phyloP scores from a whole-genome alignment of 2,329 filamentous ascomycete genomes.

The Ophiostoma piceae region DNA sequence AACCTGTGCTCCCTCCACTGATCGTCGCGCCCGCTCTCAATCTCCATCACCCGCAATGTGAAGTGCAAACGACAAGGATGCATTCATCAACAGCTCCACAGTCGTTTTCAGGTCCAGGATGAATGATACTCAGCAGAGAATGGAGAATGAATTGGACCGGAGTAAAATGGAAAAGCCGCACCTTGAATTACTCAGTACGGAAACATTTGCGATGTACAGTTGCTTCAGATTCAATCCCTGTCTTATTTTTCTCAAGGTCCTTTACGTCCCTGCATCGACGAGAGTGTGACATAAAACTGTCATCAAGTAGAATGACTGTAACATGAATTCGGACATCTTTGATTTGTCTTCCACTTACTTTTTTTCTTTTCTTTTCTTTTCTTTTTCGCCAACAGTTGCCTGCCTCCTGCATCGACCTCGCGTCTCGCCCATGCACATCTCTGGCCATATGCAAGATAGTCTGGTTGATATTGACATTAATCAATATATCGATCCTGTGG shows the following conservation, averaged over 20 bases:
- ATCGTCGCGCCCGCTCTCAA: slow-evolving; percentile 5
- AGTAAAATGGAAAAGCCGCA: slow-evolving; percentile 8
- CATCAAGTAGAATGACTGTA: background rate
- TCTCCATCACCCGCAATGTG: slow-evolving; percentile 6
- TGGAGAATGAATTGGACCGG: background rate
- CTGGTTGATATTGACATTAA: background rate
- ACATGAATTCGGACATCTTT: background rate
- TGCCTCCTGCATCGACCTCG: background rate
- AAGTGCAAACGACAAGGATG: background rate
- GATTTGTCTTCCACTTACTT: background rate
- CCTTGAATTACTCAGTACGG: background rate
- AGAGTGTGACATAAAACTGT: background rate
- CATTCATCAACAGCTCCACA: slow-evolving; percentile 2
- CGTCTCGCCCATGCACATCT: background rate
- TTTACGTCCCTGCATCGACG: background rate
- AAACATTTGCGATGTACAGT: background rate
- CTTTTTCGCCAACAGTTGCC: background rate
- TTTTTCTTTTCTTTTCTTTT: background rate
- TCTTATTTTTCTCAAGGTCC: background rate
- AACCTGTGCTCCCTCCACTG: background rate
- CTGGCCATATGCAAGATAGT: background rate
- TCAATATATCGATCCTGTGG: background rate
- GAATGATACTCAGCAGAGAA: no score
- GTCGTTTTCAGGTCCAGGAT: background rate
- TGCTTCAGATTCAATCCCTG: background rate